Base-by-base conservation (phyloP, 2,329 filamentous ascomycete species). In the Colletotrichum echinochloae region DNA sequence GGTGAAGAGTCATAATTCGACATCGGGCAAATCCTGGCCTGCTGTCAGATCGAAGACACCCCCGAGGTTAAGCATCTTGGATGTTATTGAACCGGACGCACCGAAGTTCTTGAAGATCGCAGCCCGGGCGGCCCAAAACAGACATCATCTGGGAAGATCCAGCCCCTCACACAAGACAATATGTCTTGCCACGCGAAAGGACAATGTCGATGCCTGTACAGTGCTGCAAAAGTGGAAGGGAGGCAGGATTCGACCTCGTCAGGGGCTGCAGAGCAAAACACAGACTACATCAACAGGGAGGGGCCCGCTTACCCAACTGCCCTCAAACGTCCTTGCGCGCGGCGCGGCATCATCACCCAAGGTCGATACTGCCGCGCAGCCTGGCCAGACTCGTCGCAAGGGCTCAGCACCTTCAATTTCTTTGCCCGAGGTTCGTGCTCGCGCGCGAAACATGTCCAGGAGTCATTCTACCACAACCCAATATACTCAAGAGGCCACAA, bases 31-130 rank as follows among this genome's bases (percentile, higher is more conserved):
- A 65, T 74, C 44, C 44, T 37, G 52, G 9, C 2, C 39, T 62
- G n/a, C 30, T 28, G 57, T 1, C 79, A 85, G 30, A 39, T 44
- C 44, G 20, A 59, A 70, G n/a, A 52, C 64, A 14, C 67, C 67
- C n/a, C 87, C 87, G 4, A 79, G 77, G 26, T 81, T 91, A 26
- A 86, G 89, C 73, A 90, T 91, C 65, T 76, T 91, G n/a, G 89
- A 91, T 77, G 84, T 90, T 28, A 81, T 87, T 54, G 84, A 86
- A 71, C 76, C 81, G 2, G 75, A 82, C 67, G 87, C 88, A 0
- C 90, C 90, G 1, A 79, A 77, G 2, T 91, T 91, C 72, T 79
- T 92, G 41, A 88, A 84, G 70, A 84, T 92, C 75, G 90, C 90
- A 60, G 89, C 88, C 52, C 87, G 90, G 20, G 83, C 87, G 62